These are phyloP conservation scores for Metschnikowia gruessii DNA, from an alignment of 805 yeast species.

Conservation along the genomic window DNA sequence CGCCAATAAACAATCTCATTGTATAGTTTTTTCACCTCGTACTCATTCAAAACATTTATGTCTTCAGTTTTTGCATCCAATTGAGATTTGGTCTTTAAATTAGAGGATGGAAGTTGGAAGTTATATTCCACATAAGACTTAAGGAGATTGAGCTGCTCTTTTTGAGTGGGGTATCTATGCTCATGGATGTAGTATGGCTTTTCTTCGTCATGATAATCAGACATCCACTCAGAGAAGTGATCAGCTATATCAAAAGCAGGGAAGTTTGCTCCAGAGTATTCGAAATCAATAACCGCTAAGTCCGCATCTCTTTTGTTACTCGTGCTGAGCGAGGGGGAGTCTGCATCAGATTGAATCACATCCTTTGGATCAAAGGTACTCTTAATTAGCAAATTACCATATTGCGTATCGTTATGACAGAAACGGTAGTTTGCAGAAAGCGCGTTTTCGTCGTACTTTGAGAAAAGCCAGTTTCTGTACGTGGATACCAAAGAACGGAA, in stretches of 20 bases:
- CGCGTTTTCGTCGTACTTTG: slow-evolving; percentile 43
- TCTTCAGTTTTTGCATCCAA: slow-evolving; percentile 21
- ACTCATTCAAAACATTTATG: slow-evolving; percentile 28
- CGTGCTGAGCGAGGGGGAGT: slow-evolving; percentile 15
- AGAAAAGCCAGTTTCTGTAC: slow-evolving; percentile 64
- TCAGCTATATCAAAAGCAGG: slow-evolving; percentile 90
- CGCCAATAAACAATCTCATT: slow-evolving; percentile 77
- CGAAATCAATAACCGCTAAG: slow-evolving; percentile 93
- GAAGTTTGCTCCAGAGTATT: slow-evolving; percentile 86
- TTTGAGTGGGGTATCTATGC: slow-evolving; percentile 60
- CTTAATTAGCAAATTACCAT: slow-evolving; percentile 81
- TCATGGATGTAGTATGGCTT: slow-evolving; percentile 50
- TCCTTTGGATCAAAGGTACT: slow-evolving; percentile 50
- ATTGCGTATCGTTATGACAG: slow-evolving; percentile 96
- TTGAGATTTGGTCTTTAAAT: slow-evolving; percentile 22
- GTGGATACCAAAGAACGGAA: slow-evolving; percentile 48
- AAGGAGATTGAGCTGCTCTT: slow-evolving; percentile 67
- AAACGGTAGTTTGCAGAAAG: slow-evolving; percentile 59
- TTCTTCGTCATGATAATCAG: slow-evolving; percentile 72
- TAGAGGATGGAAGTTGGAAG: slow-evolving; percentile 36
- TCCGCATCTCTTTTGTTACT: slow-evolving; percentile 41
- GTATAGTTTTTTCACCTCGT: slow-evolving; percentile 50
- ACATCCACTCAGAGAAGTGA: slow-evolving; percentile 97
- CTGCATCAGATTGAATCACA: slow-evolving; percentile 24
- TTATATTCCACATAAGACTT: slow-evolving; percentile 74